Evolutionary conservation across 768 basidiomycete species (phyloP), one percentile per base, ranked within the genome.

Genomic region (Mycena vulgaris): DNA sequence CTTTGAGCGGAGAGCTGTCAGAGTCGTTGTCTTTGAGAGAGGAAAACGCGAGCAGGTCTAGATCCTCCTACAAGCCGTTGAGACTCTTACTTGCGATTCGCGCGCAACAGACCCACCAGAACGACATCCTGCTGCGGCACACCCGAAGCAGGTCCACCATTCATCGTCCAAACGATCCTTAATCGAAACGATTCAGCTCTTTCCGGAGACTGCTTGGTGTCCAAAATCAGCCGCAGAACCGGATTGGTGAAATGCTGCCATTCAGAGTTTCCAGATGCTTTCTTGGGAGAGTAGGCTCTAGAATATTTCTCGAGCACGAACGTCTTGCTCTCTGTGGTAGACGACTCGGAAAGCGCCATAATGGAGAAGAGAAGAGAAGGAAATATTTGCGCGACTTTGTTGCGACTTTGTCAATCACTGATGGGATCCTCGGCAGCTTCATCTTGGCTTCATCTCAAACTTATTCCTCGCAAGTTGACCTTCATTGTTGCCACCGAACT

Each of bases 161-260:
- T 81, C 75, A 93, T 83, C 40, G 79, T 82, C 93, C 93, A 94
- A 47, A 89, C 48, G 49, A 94, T 88, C 33, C 89, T 88, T 69
- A 93, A 78, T 42, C 90, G 83, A 70, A 92, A 88, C 49, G 92
- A 93, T 70, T 90, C 88, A 5, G 92, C 83, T 42, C 86, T 85
- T 25, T 82, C 80, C 6, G 80, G 80, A 30, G 85, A 82, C 76
- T 85, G 90, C 72, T 83, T 89, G 37, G 85, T 83, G 76, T 95
- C 92, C 33, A 95, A 83, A 27, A 87, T 79, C 33, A 94, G 85
- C 42, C 82, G 86, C 66, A 95, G 87, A 57, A 85, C 78, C 1
- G 93, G 93, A 73, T 94, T 93, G 23, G 87, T 87, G 74, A 90
- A 94, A 75, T 94, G 93, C 75, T 93, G 91, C 93, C 93, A 95